Conservation (phyloP, 192 early-diverging fungal species). For the Linnemannia elongata region DNA sequence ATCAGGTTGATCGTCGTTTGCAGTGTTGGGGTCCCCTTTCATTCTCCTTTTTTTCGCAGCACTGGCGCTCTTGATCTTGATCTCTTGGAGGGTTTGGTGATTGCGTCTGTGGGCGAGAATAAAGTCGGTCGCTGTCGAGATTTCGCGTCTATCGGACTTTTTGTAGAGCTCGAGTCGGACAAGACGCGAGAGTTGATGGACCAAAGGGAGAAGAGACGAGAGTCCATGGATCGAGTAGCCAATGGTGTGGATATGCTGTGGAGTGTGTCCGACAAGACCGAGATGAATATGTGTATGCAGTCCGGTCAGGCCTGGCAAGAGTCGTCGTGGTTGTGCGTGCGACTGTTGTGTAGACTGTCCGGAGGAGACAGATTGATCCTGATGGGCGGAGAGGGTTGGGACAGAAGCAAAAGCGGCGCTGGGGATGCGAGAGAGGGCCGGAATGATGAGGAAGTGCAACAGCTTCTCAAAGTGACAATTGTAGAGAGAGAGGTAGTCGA, state of each 20-base stretch:
- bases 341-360: background rate
- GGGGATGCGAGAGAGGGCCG: background rate
- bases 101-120: slow-evolving; percentile 7
- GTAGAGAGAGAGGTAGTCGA: slow-evolving; percentile 34
- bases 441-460: background rate
- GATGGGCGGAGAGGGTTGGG: background rate
- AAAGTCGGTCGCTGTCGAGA: slow-evolving; percentile 15
- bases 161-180: slow-evolving; percentile 6
- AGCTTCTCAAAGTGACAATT: slow-evolving; percentile 26
- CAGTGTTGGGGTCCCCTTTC: too few relatives aligned
- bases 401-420: background rate
- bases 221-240: slow-evolving; percentile 22
- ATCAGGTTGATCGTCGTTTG: background rate
- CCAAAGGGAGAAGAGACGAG: background rate
- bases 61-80: background rate
- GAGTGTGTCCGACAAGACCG: slow-evolving; percentile 13
- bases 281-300: background rate
- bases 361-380: background rate
- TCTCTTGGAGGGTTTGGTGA: slow-evolving; percentile 19
- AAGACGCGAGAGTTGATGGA: slow-evolving; percentile 18
- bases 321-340: background rate
- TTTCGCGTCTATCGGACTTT: background rate
- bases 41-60: too few relatives aligned
- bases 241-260: slow-evolving; percentile 19
- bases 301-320: background rate